A percentile compares a stretch with the other conserved stretches of the same genome.
Conservation (phyloP, 108 stramenopile genomes). For the Nitzschia sp. region DNA sequence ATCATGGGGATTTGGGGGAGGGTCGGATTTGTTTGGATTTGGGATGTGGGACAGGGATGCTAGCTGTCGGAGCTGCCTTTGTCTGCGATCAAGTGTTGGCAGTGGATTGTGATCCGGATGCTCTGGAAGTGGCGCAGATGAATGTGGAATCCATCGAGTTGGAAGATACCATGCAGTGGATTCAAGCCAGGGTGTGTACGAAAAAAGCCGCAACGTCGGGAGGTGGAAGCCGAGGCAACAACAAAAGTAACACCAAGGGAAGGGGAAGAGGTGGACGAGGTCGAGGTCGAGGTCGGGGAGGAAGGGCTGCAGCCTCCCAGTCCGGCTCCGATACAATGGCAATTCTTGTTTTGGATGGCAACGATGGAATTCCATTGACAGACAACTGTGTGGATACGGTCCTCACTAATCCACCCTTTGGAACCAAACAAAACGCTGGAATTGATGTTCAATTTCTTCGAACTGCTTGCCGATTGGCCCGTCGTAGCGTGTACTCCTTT, state of each 20-base stretch:
- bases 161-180: slow-evolving; percentile 34
- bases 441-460: slow-evolving; percentile 80
- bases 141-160: slow-evolving; percentile 51
- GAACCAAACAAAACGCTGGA: slow-evolving; percentile 88
- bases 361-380: slow-evolving; percentile 68
- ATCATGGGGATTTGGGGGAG: slow-evolving; percentile 63
- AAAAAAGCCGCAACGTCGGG: neutral
- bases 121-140: slow-evolving; percentile 62
- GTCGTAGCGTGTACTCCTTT: slow-evolving; percentile 85
- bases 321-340: slow-evolving; percentile 16
- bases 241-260: slow-evolving; percentile 10
- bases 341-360: slow-evolving; percentile 26
- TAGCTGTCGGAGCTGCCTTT: slow-evolving; percentile 70
- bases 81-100: slow-evolving; percentile 55
- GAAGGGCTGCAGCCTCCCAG: slow-evolving; percentile 23
- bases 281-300: slow-evolving; percentile 28
- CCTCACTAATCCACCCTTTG: slow-evolving; percentile 88
- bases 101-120: slow-evolving; percentile 86
- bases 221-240: neutral
- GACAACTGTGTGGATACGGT: slow-evolving; percentile 71
- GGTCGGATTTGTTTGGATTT: slow-evolving; percentile 76
- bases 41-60: slow-evolving; percentile 96
- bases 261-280: slow-evolving; percentile 38
- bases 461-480: slow-evolving; percentile 63
- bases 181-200: slow-evolving; percentile 51